These are phyloP conservation scores for Cordyceps cicadae DNA, from an alignment of 2,329 filamentous ascomycete species.

Conservation along the genomic window DNA sequence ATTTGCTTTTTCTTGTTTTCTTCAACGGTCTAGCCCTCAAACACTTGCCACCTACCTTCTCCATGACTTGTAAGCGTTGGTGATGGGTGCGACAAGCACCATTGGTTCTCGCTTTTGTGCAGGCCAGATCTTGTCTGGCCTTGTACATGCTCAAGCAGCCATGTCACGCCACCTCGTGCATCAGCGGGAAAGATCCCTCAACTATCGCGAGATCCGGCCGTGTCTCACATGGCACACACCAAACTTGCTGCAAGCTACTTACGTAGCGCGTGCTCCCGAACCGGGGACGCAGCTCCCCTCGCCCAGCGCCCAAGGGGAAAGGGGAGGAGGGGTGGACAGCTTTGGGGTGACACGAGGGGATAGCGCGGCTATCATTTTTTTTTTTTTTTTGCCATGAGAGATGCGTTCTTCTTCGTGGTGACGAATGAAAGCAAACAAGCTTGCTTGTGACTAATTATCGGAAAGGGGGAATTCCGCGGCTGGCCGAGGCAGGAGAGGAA, in stretches of 20 bases:
- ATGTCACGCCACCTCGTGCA: neutral
- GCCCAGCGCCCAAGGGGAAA: too few species aligned
- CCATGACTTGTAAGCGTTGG: neutral
- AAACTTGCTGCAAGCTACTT: neutral
- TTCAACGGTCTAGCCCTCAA: neutral
- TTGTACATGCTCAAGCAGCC: neutral
- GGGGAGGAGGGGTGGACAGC: too few species aligned
- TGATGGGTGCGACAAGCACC: neutral
- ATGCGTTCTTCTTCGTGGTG: neutral
- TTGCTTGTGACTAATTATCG: neutral
- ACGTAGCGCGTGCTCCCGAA: neutral
- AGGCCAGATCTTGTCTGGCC: neutral
- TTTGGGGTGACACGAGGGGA: neutral
- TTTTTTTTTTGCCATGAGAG: neutral
- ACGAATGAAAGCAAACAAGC: neutral
- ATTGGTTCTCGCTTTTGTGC: neutral
- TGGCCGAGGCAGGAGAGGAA: neutral
- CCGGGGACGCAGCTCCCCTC: neutral
- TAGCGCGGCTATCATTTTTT: neutral
- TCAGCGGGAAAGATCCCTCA: neutral
- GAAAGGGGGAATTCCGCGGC: neutral
- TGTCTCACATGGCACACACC: constrained; percentile 6
- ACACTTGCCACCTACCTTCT: neutral
- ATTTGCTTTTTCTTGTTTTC: neutral
- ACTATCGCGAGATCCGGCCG: neutral